phyloP scores from a whole-genome alignment of 805 yeast genomes.

The Lipomyces kockii region DNA sequence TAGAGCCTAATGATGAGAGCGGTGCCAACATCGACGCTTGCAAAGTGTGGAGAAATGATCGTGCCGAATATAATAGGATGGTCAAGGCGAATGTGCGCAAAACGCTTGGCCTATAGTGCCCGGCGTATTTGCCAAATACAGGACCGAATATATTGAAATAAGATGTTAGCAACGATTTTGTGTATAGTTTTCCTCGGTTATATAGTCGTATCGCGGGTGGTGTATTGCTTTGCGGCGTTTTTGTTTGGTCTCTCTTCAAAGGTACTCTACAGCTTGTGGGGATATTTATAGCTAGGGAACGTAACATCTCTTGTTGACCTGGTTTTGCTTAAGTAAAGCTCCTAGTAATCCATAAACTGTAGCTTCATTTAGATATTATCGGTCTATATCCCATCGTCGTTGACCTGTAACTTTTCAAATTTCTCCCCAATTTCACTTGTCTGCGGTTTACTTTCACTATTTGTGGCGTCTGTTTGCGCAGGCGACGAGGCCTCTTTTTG shows the following conservation, averaged over 20 bases:
- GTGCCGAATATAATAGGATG: slow-evolving; percentile 64
- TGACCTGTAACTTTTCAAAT: slow-evolving; percentile 17
- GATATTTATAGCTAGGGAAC: neutral
- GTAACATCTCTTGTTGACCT: neutral
- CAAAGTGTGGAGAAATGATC: slow-evolving; percentile 88
- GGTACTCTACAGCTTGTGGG: neutral
- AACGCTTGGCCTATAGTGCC: slow-evolving; percentile 64
- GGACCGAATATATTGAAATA: neutral
- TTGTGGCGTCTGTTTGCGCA: neutral
- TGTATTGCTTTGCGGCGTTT: neutral
- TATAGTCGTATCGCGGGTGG: neutral
- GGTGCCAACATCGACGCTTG: slow-evolving; percentile 87
- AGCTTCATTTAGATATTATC: neutral
- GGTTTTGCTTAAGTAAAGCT: neutral
- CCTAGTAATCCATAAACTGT: neutral
- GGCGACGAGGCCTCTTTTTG: neutral
- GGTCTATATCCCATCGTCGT: slow-evolving; percentile 4
- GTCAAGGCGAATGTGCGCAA: slow-evolving; percentile 71
- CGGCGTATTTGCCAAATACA: neutral
- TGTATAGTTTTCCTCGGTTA: neutral
- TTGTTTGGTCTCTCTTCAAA: neutral
- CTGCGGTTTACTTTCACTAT: neutral
- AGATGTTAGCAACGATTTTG: neutral
- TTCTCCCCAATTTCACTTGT: slow-evolving; percentile 7
- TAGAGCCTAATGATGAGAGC: slow-evolving; percentile 90